Evolutionary conservation across 768 basidiomycete genomes (phyloP).

Genomic region (Trametes cinnabarina): DNA sequence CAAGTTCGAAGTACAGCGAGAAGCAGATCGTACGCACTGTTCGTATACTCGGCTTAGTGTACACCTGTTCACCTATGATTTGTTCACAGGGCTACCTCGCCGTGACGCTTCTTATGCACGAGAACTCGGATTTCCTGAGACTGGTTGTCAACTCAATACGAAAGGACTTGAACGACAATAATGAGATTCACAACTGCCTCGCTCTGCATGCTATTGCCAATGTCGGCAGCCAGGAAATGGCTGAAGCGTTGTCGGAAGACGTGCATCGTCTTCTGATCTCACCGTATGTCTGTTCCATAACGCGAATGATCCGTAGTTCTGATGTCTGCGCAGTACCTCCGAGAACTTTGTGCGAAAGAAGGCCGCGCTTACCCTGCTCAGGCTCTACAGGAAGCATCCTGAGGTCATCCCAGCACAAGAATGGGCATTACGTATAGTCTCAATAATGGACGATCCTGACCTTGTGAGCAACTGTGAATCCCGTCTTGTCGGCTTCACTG

Average conservation of each 20-base stretch:
- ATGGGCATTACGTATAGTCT: conserved; percentile 93
- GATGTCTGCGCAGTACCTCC: conserved; percentile 64
- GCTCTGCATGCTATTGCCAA: conserved; percentile 98
- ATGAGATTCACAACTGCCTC: conserved; percentile 93
- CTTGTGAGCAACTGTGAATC: conserved; percentile 45
- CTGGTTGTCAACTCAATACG: conserved; percentile 97
- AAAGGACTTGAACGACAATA: conserved; percentile 93
- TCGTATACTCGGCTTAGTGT: background rate
- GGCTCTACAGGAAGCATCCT: conserved; percentile 94
- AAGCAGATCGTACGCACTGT: conserved; percentile 87
- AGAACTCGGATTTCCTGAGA: conserved; percentile 95
- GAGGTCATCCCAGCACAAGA: conserved; percentile 90
- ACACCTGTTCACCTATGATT: background rate
- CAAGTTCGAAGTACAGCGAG: conserved; percentile 93
- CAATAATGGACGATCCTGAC: conserved; percentile 93
- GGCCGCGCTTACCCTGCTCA: conserved; percentile 88
- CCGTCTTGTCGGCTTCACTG: background rate
- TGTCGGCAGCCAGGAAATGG: conserved; percentile 97
- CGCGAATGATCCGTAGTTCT: background rate
- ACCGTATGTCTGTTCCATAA: conserved; percentile 54
- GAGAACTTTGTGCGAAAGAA: conserved; percentile 97
- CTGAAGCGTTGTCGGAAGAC: conserved; percentile 89
- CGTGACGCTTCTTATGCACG: conserved; percentile 95
- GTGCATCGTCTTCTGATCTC: conserved; percentile 94
- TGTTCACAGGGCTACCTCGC: conserved; percentile 89